These are phyloP conservation scores for Xylariaceae sp. DNA, from an alignment of 2,329 filamentous ascomycete species.

Conservation along the genomic window DNA sequence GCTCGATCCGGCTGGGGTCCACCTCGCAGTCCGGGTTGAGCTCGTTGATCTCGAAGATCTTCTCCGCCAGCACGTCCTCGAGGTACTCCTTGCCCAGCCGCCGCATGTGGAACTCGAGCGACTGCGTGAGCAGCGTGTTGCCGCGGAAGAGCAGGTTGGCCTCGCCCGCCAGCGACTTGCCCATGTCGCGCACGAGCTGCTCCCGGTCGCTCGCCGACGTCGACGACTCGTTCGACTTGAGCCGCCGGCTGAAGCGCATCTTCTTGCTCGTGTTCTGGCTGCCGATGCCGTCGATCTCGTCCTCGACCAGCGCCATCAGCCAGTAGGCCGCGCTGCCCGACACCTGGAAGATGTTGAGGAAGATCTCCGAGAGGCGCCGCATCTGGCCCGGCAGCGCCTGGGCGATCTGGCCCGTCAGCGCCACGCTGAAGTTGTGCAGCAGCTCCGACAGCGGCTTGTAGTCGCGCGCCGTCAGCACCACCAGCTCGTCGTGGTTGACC, in stretches of 20 bases:
- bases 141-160: constrained; percentile 93
- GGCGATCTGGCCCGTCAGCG: constrained; percentile 77
- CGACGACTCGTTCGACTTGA: constrained; percentile 63
- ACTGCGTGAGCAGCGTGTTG: constrained; percentile 88
- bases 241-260: constrained; percentile 62
- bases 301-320: constrained; percentile 88
- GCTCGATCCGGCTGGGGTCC: constrained; percentile 71
- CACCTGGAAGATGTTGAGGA: constrained; percentile 93
- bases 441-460: constrained; percentile 78
- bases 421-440: constrained; percentile 75
- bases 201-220: constrained; percentile 59
- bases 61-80: constrained; percentile 77
- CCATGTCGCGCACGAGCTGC: constrained; percentile 66
- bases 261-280: constrained; percentile 71
- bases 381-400: constrained; percentile 70
- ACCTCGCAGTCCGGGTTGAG: constrained; percentile 91
- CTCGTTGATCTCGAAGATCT: constrained; percentile 82
- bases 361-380: constrained; percentile 71
- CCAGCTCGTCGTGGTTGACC: constrained; percentile 77
- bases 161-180: constrained; percentile 73
- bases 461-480: constrained; percentile 78
- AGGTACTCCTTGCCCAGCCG: constrained; percentile 88
- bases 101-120: constrained; percentile 92
- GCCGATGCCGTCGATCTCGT: constrained; percentile 90
- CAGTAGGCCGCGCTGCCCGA: constrained; percentile 78